Conservation (phyloP, 257 asterid genomes). For the Solanum neorickii region DNA sequence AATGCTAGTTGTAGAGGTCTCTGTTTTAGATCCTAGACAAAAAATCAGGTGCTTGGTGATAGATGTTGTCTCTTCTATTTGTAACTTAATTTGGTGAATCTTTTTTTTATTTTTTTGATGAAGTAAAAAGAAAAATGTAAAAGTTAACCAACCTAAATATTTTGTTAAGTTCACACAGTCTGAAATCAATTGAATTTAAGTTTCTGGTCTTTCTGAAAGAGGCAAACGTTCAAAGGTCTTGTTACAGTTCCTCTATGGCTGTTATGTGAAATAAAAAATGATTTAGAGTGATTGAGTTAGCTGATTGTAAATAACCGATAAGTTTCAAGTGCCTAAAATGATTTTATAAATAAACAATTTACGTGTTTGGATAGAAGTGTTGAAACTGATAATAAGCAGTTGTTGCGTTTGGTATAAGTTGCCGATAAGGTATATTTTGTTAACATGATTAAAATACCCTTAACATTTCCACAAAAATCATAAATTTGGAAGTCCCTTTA, state of each 20-base stretch:
- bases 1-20: neutral
- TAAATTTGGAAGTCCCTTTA: neutral
- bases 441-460: neutral
- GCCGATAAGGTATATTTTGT: neutral
- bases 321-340: neutral
- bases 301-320: neutral
- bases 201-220: neutral
- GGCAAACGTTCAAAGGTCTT: neutral
- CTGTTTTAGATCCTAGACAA: neutral
- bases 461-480: neutral
- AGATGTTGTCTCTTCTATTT: neutral
- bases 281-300: neutral
- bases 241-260: neutral
- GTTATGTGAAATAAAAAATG: neutral
- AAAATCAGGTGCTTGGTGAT: neutral
- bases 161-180: neutral
- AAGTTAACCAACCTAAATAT: neutral
- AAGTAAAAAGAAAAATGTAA: neutral
- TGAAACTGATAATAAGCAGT: neutral
- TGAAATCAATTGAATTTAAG: neutral
- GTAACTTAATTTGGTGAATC: neutral
- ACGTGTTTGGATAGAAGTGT: neutral
- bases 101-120: neutral
- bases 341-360: neutral
- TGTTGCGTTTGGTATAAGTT: neutral